Evolutionary conservation across 495 filamentous ascomycete species (phyloP), one percentile per base, ranked within the genome.

Genomic region (Cercophora sp.): DNA sequence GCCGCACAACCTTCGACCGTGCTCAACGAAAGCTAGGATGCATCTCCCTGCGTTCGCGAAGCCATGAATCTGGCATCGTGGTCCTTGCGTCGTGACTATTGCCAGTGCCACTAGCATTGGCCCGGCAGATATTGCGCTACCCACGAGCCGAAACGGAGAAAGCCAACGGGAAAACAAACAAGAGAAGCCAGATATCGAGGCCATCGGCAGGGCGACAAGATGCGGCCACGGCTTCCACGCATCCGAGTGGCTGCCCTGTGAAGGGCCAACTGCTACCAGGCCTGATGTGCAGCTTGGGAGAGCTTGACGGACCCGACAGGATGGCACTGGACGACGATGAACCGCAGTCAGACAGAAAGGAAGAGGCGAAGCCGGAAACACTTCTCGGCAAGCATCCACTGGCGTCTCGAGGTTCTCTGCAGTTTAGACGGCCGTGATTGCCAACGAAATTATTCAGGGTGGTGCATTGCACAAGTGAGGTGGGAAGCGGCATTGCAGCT

Each of bases 241-340:
- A 51, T 36, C 19, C 46, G 45, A 60, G 46, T 61, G 58, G 58
- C 50, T 52, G 55, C 29, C 55, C 40, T 26, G 52, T 54, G 37
- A 49, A 32, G 32, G 26, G 49, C 60, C 57, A 54, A 26, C 36
- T 16, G 46, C 36, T 15, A 36, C 10, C 15, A 32, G n/a, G 13
- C 36, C 27, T 32, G 29, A 32, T 6, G 29, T 6, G 29, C 8
- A 31, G 26, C 55, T 5, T 42, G 16, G 5, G 35, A 25, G 45
- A 16, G 25, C 13, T 32, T 34, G 27, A 39, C 23, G 19, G 54
- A 54, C 61, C 61, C 63, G 61, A 56, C 61, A 56, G 57, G 57
- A 37, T 23, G 63, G 63, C 15, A 64, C 52, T 52, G 46, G 47
- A 49, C 50, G 51, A 52, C 35, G 23, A 29, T 54, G 35, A 26